Evolutionary conservation across 75 land plant species (phyloP).

Genomic region (Chamaecyparis obtusa): DNA sequence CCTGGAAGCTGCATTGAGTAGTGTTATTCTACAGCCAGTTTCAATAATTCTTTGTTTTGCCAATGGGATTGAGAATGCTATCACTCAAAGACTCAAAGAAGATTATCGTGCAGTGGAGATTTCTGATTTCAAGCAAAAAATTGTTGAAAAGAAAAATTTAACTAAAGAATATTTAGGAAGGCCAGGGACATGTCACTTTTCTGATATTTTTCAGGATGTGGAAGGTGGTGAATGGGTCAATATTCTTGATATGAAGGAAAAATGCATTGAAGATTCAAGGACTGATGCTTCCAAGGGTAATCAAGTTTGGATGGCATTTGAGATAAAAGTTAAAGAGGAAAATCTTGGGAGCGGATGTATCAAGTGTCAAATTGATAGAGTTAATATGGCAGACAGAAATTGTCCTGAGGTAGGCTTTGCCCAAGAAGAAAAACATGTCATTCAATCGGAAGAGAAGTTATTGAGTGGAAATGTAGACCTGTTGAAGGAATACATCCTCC

Average conservation of each 20-base stretch:
- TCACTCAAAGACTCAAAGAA: constrained; percentile 24
- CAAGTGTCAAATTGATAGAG: background rate
- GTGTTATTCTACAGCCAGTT: constrained; percentile 44
- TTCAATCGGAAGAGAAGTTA: background rate
- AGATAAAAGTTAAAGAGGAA: constrained; percentile 6
- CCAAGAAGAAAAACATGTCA: background rate
- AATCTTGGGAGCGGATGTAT: background rate
- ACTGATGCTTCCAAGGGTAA: background rate
- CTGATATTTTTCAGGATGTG: constrained; percentile 9
- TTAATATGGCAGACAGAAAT: background rate
- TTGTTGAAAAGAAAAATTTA: background rate
- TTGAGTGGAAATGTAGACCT: background rate
- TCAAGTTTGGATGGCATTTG: constrained; percentile 13
- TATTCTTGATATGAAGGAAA: constrained; percentile 10
- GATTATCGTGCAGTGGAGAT: constrained; percentile 56
- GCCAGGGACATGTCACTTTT: background rate
- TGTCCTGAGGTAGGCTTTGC: background rate
- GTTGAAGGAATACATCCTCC: background rate
- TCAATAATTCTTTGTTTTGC: constrained; percentile 65
- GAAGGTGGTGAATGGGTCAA: constrained; percentile 60
- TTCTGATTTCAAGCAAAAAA: background rate
- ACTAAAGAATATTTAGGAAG: background rate
- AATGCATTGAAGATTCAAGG: background rate
- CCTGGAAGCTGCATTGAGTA: constrained; percentile 44
- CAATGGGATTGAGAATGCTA: constrained; percentile 38